Base-by-base conservation (phyloP, 352 stramenopile genomes). In the Phytophthora parvispora region DNA sequence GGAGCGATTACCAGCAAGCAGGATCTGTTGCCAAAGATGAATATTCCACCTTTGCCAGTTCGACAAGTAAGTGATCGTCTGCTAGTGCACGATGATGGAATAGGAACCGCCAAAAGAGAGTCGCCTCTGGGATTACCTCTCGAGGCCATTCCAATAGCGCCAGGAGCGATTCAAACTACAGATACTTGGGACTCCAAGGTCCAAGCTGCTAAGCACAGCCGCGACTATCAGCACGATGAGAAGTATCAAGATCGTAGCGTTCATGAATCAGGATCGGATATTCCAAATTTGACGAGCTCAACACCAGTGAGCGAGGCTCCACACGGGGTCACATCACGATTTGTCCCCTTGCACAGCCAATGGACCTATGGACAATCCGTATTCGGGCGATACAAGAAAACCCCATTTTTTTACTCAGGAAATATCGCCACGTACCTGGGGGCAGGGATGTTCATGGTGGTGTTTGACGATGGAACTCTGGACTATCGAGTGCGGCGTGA, bases 351-450 rank as follows among this genome's bases (percentile, higher is more conserved):
- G 43, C 76, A 80, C 6, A 75, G 68, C 12, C 74, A 86, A 25
- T 94, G 86, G 84, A 75, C 78, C 6, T 91, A 92, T 48, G 78
- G 82, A 6, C 86, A 92, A 53, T 68, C 70, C 2, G 62, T 94
- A 27, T 85, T 94, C 20, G 86, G 80, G 7, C 81, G 86, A 48
- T 91, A 92, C 69, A 86, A 83, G 58, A 83, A 77, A 54, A 94
- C 83, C 3, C 80, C 86, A n/a, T 92, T 83, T 60, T 94, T 93
- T 27, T 90, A 89, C 63, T 93, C 86, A 5, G 86, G 84, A 29
- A 92, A 92, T 56, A 90, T 94, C 48, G 86, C 86, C 4, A 92
- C 86, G 3, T 93, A 93, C 67, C 72, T 94, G 0, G 84, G 84
- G 1, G 71, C 64, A 3, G 83, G 81, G 0, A 61, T 92, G 40